Percentiles rank a stretch among this genome's conserved stretches.
These are phyloP conservation scores for Collybia nuda DNA, from an alignment of 768 basidiomycete genomes.

Conservation along the genomic window DNA sequence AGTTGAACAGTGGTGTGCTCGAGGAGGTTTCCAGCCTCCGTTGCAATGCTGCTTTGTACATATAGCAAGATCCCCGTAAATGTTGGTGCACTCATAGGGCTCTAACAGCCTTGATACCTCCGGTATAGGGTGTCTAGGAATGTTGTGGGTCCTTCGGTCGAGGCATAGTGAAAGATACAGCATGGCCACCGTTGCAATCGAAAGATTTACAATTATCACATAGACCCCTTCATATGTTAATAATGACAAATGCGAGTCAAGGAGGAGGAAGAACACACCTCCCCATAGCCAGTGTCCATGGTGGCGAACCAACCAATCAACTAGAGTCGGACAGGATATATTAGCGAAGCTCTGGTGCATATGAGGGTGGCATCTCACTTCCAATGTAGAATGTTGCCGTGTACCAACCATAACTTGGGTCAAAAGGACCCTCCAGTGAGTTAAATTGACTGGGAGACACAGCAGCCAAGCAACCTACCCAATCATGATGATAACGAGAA, in stretches of 20 bases:
- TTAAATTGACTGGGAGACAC: background rate
- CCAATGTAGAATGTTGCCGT: slow-evolving; percentile 29
- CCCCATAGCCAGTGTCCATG: slow-evolving; percentile 17
- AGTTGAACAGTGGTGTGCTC: slow-evolving; percentile 43
- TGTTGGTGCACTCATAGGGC: slow-evolving; percentile 38
- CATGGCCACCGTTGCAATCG: slow-evolving; percentile 22
- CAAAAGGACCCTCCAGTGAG: background rate
- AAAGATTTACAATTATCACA: slow-evolving; percentile 21
- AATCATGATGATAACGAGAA: slow-evolving; percentile 21
- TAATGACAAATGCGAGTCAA: background rate
- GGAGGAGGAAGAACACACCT: slow-evolving; percentile 16
- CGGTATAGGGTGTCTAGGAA: slow-evolving; percentile 28
- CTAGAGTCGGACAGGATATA: slow-evolving; percentile 12
- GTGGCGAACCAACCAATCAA: slow-evolving; percentile 28
- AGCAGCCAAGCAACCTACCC: slow-evolving; percentile 16
- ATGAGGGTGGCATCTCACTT: slow-evolving; percentile 15
- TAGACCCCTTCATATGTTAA: slow-evolving; percentile 25
- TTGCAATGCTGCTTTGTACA: slow-evolving; percentile 34
- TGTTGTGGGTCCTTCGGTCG: slow-evolving; percentile 32
- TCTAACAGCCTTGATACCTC: slow-evolving; percentile 28
- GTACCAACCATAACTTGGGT: slow-evolving; percentile 32
- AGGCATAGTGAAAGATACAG: slow-evolving; percentile 33
- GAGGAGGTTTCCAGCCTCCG: slow-evolving; percentile 42
- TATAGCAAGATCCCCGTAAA: slow-evolving; percentile 28
- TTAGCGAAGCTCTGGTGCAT: background rate